Evolutionary conservation across 352 stramenopile species (phyloP), one percentile per base, ranked within the genome.

Genomic region (Pythium insidiosum): DNA sequence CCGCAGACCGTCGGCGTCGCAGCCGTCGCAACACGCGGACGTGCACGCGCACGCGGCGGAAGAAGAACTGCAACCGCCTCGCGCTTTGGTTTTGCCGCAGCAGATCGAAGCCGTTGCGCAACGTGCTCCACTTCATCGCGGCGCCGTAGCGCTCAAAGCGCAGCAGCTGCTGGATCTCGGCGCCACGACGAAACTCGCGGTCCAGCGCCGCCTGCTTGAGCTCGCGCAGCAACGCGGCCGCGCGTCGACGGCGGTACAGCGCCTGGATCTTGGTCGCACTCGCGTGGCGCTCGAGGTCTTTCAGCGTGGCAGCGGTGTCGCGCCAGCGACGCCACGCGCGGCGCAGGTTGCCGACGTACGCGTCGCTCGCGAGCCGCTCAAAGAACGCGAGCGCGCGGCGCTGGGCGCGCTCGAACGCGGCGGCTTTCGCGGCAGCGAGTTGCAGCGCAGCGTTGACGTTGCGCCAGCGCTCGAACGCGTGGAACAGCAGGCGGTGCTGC

Each of bases 91-190:
- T 76, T 26, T 83, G 68, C 11, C 77, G 43, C 18, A 69, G 31
- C 36, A 84, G 39, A 26, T 84, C 66, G 38, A 82, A 68, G 33
- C 72, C 73, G 37, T 71, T 66, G n/a, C 56, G 64, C 4, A 84
- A 50, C 2, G 71, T 73, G 16, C 53, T 56, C 72, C 77, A 85
- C 25, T 62, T 60, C 61, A 87, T 81, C 1, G 52, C 56, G 0
- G 59, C 62, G 3, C 73, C 71, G 31, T 73, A 79, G 18, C 44
- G 47, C 41, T 89, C 77, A 22, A 89, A 82, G 7, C 47, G 39
- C 15, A 86, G 43, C 9, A 88, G 49, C 12, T 73, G 46, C 33
- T 68, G 52, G 15, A 87, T 70, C 20, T 75, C 56, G 13, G 63
- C 46, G 1, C 53, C 59, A 16, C 55, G 64, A 19, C 62, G 67